A percentile compares a stretch with the other conserved stretches of the same genome.
Evolutionary conservation across 345 rosid species (phyloP).

Genomic region (Moringa oleifera): DNA sequence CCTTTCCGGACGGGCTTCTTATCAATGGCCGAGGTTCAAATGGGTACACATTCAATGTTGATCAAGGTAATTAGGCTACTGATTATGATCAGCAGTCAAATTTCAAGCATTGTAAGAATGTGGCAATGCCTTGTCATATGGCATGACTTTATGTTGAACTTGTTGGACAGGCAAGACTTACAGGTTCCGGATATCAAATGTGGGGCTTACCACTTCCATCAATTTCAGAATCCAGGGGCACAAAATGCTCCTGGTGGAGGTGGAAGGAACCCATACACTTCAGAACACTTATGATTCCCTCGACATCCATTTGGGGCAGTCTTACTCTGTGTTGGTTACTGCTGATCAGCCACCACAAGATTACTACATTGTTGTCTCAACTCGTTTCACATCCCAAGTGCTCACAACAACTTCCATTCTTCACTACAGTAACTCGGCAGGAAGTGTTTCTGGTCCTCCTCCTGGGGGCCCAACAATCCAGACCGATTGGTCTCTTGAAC

Average conservation of each 20-base stretch:
- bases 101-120: too few relatives aligned
- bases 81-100: too few relatives aligned
- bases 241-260: constrained; percentile 66
- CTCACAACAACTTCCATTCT: constrained; percentile 55
- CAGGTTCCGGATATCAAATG: constrained; percentile 73
- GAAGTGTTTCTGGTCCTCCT: constrained; percentile 46
- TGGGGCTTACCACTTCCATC: constrained; percentile 56
- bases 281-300: constrained; percentile 61
- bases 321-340: constrained; percentile 62
- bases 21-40: constrained; percentile 91
- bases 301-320: constrained; percentile 73
- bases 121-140: too few relatives aligned
- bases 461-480: constrained; percentile 69
- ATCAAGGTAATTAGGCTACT: constrained; percentile 40
- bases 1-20: constrained; percentile 76
- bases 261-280: constrained; percentile 72
- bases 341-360: constrained; percentile 65
- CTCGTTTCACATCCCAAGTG: constrained; percentile 56
- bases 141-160: not conserved
- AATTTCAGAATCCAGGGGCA: constrained; percentile 86
- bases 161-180: constrained; percentile 53
- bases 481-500: constrained; percentile 75
- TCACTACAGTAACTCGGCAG: constrained; percentile 58
- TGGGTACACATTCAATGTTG: constrained; percentile 66
- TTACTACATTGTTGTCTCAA: constrained; percentile 57